Percentiles rank a stretch among this genome's conserved stretches.
phyloP scores from a whole-genome alignment of 2,329 filamentous ascomycete genomes.

The Nigrospora sphaerica region DNA sequence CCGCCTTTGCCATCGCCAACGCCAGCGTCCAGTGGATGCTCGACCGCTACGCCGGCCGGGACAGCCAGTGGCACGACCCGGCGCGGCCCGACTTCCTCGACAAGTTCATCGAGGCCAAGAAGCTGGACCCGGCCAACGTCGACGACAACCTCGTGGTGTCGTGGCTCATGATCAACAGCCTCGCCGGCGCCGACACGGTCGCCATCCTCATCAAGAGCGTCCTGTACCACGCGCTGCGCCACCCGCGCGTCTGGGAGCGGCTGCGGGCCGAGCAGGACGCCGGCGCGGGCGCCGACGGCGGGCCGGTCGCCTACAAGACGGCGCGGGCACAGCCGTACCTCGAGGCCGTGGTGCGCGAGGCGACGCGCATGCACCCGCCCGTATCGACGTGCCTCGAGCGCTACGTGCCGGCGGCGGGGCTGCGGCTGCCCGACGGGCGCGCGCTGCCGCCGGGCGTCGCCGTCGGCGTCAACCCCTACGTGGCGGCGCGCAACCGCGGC shows the following conservation, averaged over 20 bases:
- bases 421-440: slow-evolving; percentile 16
- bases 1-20: not conserved
- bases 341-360: too few species aligned
- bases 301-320: too few species aligned
- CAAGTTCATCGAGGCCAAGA: slow-evolving; percentile 18
- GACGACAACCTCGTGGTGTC: slow-evolving; percentile 18
- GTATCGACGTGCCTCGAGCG: slow-evolving; percentile 31
- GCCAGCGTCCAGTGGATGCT: not conserved
- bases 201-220: slow-evolving; percentile 16
- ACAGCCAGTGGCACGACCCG: not conserved
- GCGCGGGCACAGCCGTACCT: too few species aligned
- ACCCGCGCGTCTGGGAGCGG: slow-evolving; percentile 8
- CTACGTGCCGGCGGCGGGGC: slow-evolving; percentile 27
- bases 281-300: slow-evolving; percentile 5
- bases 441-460: slow-evolving; percentile 17
- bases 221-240: slow-evolving; percentile 23
- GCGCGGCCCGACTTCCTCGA: slow-evolving; percentile 15
- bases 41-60: not conserved
- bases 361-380: too few species aligned
- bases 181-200: slow-evolving; percentile 3
- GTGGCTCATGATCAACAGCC: slow-evolving; percentile 8
- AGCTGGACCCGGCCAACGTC: slow-evolving; percentile 15
- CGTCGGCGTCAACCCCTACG: slow-evolving; percentile 21
- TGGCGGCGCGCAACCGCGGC: slow-evolving; percentile 18
- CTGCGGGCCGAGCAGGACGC: slow-evolving; percentile 3